phyloP scores from a whole-genome alignment of 1,139 yeast genomes.

The Candida buenavistaensis region DNA sequence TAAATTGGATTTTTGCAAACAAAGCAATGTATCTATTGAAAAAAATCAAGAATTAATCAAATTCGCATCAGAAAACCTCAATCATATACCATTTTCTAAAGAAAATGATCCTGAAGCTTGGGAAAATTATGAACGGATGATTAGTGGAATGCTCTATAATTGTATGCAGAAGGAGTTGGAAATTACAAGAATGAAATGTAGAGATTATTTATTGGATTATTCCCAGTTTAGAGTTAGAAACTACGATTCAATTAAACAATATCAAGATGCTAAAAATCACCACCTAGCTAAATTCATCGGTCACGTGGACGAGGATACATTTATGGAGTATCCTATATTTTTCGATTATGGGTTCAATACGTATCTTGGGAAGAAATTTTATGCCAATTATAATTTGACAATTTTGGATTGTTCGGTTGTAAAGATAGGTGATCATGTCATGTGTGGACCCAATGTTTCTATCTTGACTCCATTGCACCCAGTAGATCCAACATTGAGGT shows the following conservation, averaged over 20 bases:
- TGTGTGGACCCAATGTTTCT: conserved; percentile 65
- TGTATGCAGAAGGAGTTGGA: conserved; percentile 12
- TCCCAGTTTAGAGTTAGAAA: conserved; percentile 40
- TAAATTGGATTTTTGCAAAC: conserved; percentile 16
- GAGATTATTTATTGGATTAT: conserved; percentile 31
- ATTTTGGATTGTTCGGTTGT: conserved; percentile 63
- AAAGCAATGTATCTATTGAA: conserved; percentile 17
- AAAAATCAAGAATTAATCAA: conserved; percentile 38
- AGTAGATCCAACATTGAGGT: conserved; percentile 48
- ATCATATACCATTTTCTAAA: conserved; percentile 40
- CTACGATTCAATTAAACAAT: conserved; percentile 22
- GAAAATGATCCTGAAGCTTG: conserved; percentile 15
- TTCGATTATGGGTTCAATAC: conserved; percentile 63
- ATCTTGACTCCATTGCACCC: conserved; percentile 68
- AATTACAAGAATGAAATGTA: conserved; percentile 11
- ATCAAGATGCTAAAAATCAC: conserved; percentile 33
- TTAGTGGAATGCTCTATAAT: conserved; percentile 18
- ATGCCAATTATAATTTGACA: conserved; percentile 56
- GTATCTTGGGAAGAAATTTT: conserved; percentile 49
- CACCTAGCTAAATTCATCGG: conserved; percentile 47
- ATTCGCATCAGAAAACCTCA: conserved; percentile 41
- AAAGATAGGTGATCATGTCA: conserved; percentile 58
- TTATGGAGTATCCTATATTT: conserved; percentile 53
- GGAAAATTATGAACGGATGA: conserved; percentile 45
- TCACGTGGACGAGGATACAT: conserved; percentile 34